A percentile compares a stretch with the other conserved stretches of the same genome.
These are phyloP conservation scores for Cladophialophora bantiana DNA, from an alignment of 2,329 filamentous ascomycete species.

Conservation along the genomic window DNA sequence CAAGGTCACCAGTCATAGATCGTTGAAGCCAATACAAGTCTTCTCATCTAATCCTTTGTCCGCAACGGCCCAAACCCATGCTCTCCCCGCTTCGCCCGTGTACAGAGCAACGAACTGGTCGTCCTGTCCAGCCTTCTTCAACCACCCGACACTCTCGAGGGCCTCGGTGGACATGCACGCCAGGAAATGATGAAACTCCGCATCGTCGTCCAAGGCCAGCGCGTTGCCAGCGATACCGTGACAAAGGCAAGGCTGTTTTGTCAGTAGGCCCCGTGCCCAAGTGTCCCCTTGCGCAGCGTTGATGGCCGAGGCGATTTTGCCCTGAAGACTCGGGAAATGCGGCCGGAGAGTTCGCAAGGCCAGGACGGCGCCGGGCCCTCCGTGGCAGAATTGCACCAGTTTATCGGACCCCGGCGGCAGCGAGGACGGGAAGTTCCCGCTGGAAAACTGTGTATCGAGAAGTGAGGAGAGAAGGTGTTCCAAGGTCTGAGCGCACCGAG, in stretches of 20 bases:
- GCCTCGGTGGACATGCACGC: slow-evolving; percentile 28
- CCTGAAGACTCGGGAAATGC: slow-evolving; percentile 53
- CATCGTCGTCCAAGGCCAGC: slow-evolving; percentile 47
- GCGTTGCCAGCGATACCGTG: slow-evolving; percentile 72
- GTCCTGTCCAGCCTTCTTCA: slow-evolving; percentile 54
- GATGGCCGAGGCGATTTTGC: slow-evolving; percentile 32
- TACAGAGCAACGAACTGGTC: slow-evolving; percentile 59
- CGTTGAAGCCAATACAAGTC: slow-evolving; percentile 39
- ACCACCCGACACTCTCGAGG: slow-evolving; percentile 36
- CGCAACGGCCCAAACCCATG: slow-evolving; percentile 54
- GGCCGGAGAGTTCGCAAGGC: slow-evolving; percentile 64
- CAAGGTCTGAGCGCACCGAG: slow-evolving; percentile 53
- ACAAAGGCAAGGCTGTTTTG: slow-evolving; percentile 70
- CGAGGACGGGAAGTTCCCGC: slow-evolving; percentile 69
- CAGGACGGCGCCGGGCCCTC: slow-evolving; percentile 68
- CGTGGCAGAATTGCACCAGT: slow-evolving; percentile 72
- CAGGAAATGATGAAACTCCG: slow-evolving; percentile 35
- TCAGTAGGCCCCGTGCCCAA: slow-evolving; percentile 65
- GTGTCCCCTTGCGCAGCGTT: slow-evolving; percentile 56
- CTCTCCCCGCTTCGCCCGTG: slow-evolving; percentile 58
- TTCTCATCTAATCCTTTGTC: slow-evolving; percentile 32
- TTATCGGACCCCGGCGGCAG: slow-evolving; percentile 40
- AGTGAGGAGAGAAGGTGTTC: slow-evolving; percentile 62
- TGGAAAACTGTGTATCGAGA: slow-evolving; percentile 65
- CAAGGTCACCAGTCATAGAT: slow-evolving; percentile 30